Evolutionary conservation across 1,284 basidiomycete genomes (phyloP).

Genomic region (Marasmius fiardii): DNA sequence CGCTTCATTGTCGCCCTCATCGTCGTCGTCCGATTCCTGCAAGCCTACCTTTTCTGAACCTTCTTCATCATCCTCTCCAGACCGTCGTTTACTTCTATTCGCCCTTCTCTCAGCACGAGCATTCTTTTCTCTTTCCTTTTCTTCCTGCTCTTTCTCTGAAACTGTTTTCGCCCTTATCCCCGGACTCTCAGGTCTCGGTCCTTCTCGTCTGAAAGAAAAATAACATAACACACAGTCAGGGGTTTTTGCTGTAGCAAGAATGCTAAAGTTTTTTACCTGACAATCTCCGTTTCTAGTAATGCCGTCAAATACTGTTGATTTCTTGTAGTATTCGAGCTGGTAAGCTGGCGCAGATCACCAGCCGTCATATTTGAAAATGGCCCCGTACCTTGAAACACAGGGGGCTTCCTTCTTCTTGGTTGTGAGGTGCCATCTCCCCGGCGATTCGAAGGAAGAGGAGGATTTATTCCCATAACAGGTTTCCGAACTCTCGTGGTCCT

Average conservation of each 20-base stretch:
- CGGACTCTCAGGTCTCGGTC: constrained; percentile 75
- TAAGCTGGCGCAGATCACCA: constrained; percentile 63
- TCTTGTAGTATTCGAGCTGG: constrained; percentile 61
- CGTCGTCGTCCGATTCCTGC: constrained; percentile 28
- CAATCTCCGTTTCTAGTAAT: constrained; percentile 59
- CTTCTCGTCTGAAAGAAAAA: constrained; percentile 44
- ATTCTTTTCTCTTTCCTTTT: constrained; percentile 53
- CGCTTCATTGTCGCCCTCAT: no score
- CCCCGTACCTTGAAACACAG: constrained; percentile 35
- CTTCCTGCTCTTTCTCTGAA: constrained; percentile 61
- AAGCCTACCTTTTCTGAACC: constrained; percentile 24
- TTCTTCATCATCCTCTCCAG: constrained; percentile 25
- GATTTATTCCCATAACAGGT: constrained; percentile 24
- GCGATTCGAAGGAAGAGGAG: neutral
- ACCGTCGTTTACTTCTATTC: constrained; percentile 38
- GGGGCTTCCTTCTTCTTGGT: constrained; percentile 12
- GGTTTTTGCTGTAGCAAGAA: neutral
- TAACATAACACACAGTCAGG: neutral
- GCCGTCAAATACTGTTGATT: constrained; percentile 65
- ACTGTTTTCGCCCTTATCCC: constrained; percentile 71
- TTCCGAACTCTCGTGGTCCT: constrained; percentile 55
- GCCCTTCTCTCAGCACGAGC: constrained; percentile 68
- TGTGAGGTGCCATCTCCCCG: neutral
- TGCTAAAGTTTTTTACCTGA: constrained; percentile 25
- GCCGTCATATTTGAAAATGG: constrained; percentile 62